Percentiles rank a stretch among this genome's conserved stretches.
phyloP scores from a whole-genome alignment of 345 rosid genomes.

The Syzygium aromaticum region DNA sequence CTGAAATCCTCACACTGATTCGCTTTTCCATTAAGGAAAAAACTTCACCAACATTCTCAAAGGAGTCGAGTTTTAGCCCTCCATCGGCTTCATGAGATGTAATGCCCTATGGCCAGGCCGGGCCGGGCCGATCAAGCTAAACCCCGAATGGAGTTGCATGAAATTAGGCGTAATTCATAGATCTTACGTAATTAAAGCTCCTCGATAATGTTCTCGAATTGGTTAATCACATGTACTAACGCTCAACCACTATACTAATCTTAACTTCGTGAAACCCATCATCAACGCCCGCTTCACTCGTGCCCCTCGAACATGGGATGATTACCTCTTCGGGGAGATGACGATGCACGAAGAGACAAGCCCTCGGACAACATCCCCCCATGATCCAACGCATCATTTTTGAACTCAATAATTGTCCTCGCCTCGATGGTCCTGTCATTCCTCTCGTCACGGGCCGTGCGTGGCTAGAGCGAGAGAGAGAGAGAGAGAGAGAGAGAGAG shows the following conservation, averaged over 20 bases:
- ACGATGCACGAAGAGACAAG: not conserved
- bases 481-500: not conserved
- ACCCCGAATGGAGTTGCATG: not conserved
- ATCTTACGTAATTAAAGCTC: not conserved
- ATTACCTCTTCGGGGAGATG: not conserved
- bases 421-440: not conserved
- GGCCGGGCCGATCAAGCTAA: not conserved
- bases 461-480: not conserved
- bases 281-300: not conserved
- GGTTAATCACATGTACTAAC: not conserved
- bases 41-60: fast-evolving
- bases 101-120: fast-evolving
- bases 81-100: not conserved
- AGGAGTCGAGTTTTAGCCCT: not conserved
- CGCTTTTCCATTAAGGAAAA: not conserved
- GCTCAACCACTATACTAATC: fast-evolving
- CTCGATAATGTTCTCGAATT: not conserved
- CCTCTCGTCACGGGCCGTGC: not conserved
- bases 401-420: not conserved
- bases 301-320: not conserved
- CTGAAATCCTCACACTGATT: not conserved
- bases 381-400: not conserved
- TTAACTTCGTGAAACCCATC: not conserved
- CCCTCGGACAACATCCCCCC: not conserved
- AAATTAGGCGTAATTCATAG: not conserved